Conservation (phyloP, 2,329 filamentous ascomycete species). For the Colletotrichum theobromicola region DNA sequence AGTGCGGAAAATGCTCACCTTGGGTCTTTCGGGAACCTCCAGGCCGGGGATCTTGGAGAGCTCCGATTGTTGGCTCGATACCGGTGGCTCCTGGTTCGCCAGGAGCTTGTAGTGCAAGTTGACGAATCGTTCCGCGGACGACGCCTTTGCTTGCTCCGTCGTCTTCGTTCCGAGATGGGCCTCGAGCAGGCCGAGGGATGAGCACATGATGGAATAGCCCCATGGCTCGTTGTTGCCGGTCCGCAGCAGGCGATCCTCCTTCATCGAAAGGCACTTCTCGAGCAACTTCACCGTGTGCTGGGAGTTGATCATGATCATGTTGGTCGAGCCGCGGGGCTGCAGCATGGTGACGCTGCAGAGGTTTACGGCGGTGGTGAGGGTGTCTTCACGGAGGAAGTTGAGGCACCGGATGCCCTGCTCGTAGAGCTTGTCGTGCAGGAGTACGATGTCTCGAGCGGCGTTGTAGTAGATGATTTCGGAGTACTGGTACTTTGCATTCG, state of each 20-base stretch:
- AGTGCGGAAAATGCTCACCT: conserved; percentile 34
- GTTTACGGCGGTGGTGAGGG: conserved; percentile 64
- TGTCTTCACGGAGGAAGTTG: conserved; percentile 66
- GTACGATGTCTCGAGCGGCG: conserved; percentile 64
- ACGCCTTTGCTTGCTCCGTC: conserved; percentile 61
- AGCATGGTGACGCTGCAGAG: conserved; percentile 66
- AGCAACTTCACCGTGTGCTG: conserved; percentile 66
- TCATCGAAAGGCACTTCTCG: conserved; percentile 65
- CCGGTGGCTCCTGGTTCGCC: conserved; percentile 56
- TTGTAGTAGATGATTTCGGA: conserved; percentile 70
- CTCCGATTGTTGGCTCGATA: conserved; percentile 34
- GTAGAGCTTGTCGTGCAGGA: conserved; percentile 65
- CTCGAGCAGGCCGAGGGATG: conserved; percentile 62
- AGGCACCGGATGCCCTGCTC: conserved; percentile 63
- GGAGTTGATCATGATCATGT: conserved; percentile 67
- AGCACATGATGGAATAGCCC: conserved; percentile 69
- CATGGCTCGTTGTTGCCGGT: conserved; percentile 69
- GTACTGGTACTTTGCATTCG: conserved; percentile 66
- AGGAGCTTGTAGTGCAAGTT: conserved; percentile 62
- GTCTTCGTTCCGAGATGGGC: conserved; percentile 64
- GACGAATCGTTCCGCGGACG: conserved; percentile 64
- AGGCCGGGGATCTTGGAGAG: conserved; percentile 31
- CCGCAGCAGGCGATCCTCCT: conserved; percentile 64
- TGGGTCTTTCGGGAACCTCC: conserved; percentile 40
- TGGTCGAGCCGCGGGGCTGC: conserved; percentile 62